Evolutionary conservation across 2,329 filamentous ascomycete genomes (phyloP), one percentile per base, ranked within the genome.

Genomic region (Aspergillus japonicus): DNA sequence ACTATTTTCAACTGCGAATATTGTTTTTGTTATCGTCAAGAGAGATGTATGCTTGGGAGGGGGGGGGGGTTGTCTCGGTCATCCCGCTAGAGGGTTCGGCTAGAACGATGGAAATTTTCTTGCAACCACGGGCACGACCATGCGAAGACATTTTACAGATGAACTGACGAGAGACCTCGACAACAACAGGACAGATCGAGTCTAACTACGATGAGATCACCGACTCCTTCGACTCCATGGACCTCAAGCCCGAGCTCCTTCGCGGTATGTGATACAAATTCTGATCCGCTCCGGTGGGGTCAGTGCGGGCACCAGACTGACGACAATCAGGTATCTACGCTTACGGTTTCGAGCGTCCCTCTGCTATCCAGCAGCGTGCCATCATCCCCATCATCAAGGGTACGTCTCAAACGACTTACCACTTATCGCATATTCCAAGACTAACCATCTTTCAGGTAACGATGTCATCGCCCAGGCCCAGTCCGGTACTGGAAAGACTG

Each of bases 321-420:
- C 67, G 58, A 26, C 52, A 12, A 56, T 50, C 74, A 89, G 88
- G 91, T 85, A 92, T 99, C 80, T 99, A 98, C 82, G 95, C 95
- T 79, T 99, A 99, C 81, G 95, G 95, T 90, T 99, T 99, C 85
- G 95, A 99, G 88, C 93, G 95, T 71, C 95, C 95, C 66, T 99
- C 95, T 83, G 94, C 95, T 80, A 99, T 99, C 74, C 95, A 99
- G 90, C 92, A 96, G 89, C 94, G 96, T 78, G 95, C 95, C 73
- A 99, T 99, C 82, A 96, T 98, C 90, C 96, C 95, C 77, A 95
- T 99, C 78, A 98, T 99, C 86, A 97, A 98, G 88, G 93, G 91
- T 95, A 83, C 79, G 89, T 75, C 61, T 47, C 12, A 19, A 47
- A n/a, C 26, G 11, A 19, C n/a, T 60, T 21, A 2, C 16, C 29